Conservation (phyloP, 352 stramenopile genomes). For the Aphanomyces euteiches region DNA sequence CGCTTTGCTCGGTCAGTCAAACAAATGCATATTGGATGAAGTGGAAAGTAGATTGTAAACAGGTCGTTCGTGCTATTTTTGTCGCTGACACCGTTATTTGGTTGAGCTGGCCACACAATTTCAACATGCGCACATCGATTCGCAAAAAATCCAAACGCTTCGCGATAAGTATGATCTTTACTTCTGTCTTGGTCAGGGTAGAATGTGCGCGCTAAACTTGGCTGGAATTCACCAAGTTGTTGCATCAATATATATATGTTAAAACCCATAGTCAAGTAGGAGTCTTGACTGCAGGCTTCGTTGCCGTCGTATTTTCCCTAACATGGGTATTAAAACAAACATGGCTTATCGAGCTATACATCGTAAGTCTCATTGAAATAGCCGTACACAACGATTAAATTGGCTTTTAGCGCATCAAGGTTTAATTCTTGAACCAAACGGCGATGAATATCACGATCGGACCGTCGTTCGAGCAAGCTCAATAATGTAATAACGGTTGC, state of each 20-base stretch:
- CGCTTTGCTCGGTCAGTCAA: conserved; percentile 68
- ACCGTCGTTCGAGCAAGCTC: conserved; percentile 61
- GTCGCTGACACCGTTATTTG: conserved; percentile 15
- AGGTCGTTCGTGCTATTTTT: conserved; percentile 26
- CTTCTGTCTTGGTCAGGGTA: conserved; percentile 17
- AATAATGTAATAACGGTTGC: conserved; percentile 59
- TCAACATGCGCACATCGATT: conserved; percentile 60
- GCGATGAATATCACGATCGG: conserved; percentile 49
- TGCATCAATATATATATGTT: conserved; percentile 76
- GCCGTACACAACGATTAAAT: conserved; percentile 53
- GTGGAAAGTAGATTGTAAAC: conserved; percentile 67
- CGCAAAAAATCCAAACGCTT: conserved; percentile 65
- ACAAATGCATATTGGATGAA: conserved; percentile 73
- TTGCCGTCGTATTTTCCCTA: conserved; percentile 53
- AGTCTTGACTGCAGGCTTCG: conserved; percentile 54
- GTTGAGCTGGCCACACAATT: conserved; percentile 49
- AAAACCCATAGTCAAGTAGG: conserved; percentile 67
- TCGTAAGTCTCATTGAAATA: conserved; percentile 45
- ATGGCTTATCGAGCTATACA: background rate
- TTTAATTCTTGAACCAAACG: conserved; percentile 73
- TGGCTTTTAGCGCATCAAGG: conserved; percentile 61
- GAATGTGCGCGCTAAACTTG: conserved; percentile 29
- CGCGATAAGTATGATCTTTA: conserved; percentile 33
- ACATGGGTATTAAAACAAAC: background rate
- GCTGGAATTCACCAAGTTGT: conserved; percentile 51